phyloP scores from a whole-genome alignment of 139 green algal genomes.

The Desmodesmus armatus region DNA sequence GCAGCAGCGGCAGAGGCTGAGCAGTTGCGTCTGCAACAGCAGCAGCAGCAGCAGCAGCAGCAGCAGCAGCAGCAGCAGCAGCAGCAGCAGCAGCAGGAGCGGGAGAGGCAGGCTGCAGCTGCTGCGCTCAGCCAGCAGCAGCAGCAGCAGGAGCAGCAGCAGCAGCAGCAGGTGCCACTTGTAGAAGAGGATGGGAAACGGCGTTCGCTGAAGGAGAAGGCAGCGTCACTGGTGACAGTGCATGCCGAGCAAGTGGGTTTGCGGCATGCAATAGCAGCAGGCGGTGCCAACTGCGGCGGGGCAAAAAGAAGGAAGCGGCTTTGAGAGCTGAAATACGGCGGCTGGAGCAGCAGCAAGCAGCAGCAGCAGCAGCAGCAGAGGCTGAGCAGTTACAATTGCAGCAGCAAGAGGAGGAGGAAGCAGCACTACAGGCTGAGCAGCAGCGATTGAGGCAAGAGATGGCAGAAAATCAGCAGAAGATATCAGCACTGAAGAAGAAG shows the following conservation, averaged over 20 bases:
- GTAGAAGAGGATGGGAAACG: neutral
- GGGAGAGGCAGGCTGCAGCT: neutral
- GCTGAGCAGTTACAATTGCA: too few species aligned
- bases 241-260: neutral
- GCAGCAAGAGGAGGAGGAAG: too few species aligned
- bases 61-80: neutral
- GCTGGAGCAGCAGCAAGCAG: too few species aligned
- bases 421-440: too few species aligned
- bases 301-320: too few species aligned
- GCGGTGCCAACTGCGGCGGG: neutral
- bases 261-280: neutral
- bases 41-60: neutral
- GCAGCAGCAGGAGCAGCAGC: constrained; percentile 19
- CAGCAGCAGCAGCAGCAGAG: too few species aligned
- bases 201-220: neutral
- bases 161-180: neutral
- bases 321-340: too few species aligned
- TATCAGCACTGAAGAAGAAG: too few species aligned
- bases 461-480: too few species aligned
- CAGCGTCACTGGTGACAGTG: too few species aligned
- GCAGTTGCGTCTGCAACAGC: neutral
- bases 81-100: neutral
- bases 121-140: neutral
- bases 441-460: too few species aligned
- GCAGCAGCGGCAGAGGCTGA: neutral